phyloP scores from a whole-genome alignment of 1,139 yeast species.

The Protomyces inundatus region DNA sequence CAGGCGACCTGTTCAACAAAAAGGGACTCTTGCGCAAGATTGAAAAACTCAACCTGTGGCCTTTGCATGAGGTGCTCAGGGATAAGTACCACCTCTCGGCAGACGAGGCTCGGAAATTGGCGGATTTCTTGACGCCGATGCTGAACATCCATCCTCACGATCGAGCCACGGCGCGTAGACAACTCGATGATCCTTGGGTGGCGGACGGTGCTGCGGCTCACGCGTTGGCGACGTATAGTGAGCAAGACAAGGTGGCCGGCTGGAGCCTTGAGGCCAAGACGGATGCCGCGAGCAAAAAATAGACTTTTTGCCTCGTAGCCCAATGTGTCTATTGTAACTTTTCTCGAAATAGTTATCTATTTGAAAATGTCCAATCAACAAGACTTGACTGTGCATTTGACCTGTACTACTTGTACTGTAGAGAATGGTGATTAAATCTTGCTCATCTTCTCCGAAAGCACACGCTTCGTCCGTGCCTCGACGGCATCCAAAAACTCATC shows the following conservation, averaged over 20 bases:
- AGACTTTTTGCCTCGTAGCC: too few relatives aligned
- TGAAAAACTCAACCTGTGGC: slow-evolving; percentile 63
- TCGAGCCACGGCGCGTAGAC: slow-evolving; percentile 58
- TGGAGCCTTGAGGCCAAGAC: neutral
- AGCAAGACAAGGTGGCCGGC: neutral
- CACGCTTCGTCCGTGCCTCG: slow-evolving; percentile 23
- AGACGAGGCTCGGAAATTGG: slow-evolving; percentile 52
- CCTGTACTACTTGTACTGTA: too few relatives aligned
- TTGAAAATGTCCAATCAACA: too few relatives aligned
- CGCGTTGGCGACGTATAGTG: neutral
- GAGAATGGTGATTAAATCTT: neutral
- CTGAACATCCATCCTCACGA: slow-evolving; percentile 59
- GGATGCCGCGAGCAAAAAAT: neutral
- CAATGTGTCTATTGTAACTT: too few relatives aligned
- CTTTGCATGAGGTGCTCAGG: slow-evolving; percentile 56
- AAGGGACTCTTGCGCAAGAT: slow-evolving; percentile 55
- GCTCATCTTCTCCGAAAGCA: slow-evolving; percentile 7
- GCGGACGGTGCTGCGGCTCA: neutral
- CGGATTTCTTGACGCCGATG: slow-evolving; percentile 69
- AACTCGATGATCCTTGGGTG: slow-evolving; percentile 18
- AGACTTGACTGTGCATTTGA: too few relatives aligned
- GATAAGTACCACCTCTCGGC: slow-evolving; percentile 66
- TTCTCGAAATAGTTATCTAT: too few relatives aligned
- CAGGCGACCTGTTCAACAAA: slow-evolving; percentile 52
- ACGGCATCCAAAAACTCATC: slow-evolving; percentile 24